These are phyloP conservation scores for Mycothermus thermophilus DNA, from an alignment of 495 filamentous ascomycete species.

Conservation along the genomic window DNA sequence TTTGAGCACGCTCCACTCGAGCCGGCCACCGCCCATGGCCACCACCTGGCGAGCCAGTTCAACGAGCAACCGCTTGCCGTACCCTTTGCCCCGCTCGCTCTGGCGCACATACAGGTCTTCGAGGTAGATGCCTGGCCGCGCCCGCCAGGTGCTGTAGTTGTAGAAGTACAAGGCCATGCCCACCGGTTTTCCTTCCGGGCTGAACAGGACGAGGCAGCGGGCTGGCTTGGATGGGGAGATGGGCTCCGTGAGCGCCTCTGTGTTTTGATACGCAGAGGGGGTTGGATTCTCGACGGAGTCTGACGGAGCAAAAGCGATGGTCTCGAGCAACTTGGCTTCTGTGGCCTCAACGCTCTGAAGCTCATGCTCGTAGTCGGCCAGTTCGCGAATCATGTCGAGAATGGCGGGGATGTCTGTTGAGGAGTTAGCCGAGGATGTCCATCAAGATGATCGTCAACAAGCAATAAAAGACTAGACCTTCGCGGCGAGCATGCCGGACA, in stretches of 20 bases:
- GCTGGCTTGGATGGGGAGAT: slow-evolving; percentile 28
- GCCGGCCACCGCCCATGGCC: slow-evolving; percentile 52
- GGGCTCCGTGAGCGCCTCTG: too few relatives aligned
- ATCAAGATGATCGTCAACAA: neutral
- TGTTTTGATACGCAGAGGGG: too few relatives aligned
- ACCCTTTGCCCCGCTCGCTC: slow-evolving; percentile 56
- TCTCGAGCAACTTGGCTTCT: slow-evolving; percentile 51
- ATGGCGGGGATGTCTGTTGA: slow-evolving; percentile 67
- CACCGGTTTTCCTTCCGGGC: slow-evolving; percentile 24
- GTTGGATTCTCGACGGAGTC: slow-evolving; percentile 25
- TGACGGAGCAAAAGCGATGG: slow-evolving; percentile 60
- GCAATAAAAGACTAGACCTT: slow-evolving; percentile 9
- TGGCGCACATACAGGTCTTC: slow-evolving; percentile 82
- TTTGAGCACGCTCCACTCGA: slow-evolving; percentile 90
- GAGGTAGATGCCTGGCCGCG: slow-evolving; percentile 77
- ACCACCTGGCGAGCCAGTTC: slow-evolving; percentile 65
- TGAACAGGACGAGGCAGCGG: slow-evolving; percentile 34
- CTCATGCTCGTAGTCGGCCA: slow-evolving; percentile 76
- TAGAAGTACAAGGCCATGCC: slow-evolving; percentile 50
- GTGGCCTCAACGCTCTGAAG: slow-evolving; percentile 67
- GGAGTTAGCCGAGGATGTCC: neutral
- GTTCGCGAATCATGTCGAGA: slow-evolving; percentile 69
- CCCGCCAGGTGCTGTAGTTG: slow-evolving; percentile 67
- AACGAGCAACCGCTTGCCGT: slow-evolving; percentile 61
- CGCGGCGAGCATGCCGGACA: slow-evolving; percentile 22